Evolutionary conservation across 1,284 basidiomycete species (phyloP).

Genomic region (Paramarasmius palmivorus): DNA sequence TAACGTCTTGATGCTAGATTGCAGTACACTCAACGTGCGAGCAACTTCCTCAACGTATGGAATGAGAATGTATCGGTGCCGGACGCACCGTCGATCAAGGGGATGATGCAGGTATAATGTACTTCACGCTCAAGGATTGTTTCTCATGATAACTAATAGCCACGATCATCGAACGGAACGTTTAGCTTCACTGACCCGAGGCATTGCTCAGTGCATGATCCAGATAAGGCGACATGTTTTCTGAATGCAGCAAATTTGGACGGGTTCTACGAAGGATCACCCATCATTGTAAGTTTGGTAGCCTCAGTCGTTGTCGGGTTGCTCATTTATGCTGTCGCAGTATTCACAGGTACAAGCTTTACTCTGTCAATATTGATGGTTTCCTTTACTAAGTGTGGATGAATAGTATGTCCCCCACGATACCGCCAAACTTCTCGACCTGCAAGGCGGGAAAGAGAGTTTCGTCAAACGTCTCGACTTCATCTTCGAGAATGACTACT

Average conservation of each 20-base stretch:
- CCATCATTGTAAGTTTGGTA: slow-evolving; percentile 52
- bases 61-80: slow-evolving; percentile 56
- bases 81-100: slow-evolving; percentile 39
- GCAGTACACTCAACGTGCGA: slow-evolving; percentile 54
- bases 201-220: slow-evolving; percentile 37
- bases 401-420: slow-evolving; percentile 61
- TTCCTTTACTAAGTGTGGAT: background rate
- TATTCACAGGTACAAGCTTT: slow-evolving; percentile 43
- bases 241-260: slow-evolving; percentile 56
- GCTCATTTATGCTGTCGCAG: slow-evolving; percentile 22
- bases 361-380: background rate
- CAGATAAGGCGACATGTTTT: slow-evolving; percentile 32
- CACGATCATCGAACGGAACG: slow-evolving; percentile 57
- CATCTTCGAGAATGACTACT: slow-evolving; percentile 55
- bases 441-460: slow-evolving; percentile 56
- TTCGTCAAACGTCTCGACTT: slow-evolving; percentile 58
- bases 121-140: background rate
- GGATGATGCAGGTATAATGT: slow-evolving; percentile 54
- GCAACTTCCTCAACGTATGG: slow-evolving; percentile 63
- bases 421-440: slow-evolving; percentile 55
- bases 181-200: slow-evolving; percentile 67
- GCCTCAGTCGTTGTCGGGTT: background rate
- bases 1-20: background rate
- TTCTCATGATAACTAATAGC: slow-evolving; percentile 32
- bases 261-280: slow-evolving; percentile 67